These are phyloP conservation scores for Mycena sp. DNA, from an alignment of 1,284 basidiomycete genomes.

Conservation along the genomic window DNA sequence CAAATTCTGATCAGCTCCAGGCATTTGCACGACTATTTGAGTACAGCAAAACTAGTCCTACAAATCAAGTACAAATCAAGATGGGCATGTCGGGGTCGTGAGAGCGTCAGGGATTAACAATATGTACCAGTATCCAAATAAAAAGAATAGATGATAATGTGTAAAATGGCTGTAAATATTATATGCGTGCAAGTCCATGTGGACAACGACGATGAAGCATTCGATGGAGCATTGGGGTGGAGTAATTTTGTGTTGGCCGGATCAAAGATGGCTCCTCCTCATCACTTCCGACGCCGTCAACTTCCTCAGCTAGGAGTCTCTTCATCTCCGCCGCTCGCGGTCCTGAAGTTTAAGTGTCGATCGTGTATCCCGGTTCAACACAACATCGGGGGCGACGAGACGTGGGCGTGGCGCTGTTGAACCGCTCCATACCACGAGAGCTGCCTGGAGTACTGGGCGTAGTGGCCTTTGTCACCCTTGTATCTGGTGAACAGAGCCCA, in stretches of 20 bases:
- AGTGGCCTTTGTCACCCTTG: conserved; percentile 35
- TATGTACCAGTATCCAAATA: conserved; percentile 17
- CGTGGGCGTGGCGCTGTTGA: conserved; percentile 36
- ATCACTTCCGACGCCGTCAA: conserved; percentile 35
- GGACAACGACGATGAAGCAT: background rate
- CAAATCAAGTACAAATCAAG: conserved; percentile 28
- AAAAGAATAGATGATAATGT: conserved; percentile 10
- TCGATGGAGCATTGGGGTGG: conserved; percentile 17
- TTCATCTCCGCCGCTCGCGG: conserved; percentile 40
- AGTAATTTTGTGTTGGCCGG: background rate
- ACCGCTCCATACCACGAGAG: conserved; percentile 25
- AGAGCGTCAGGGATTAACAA: conserved; percentile 15
- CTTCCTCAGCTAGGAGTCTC: conserved; percentile 43
- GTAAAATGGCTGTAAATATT: background rate
- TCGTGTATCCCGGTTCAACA: conserved; percentile 26
- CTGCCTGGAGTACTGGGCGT: conserved; percentile 39
- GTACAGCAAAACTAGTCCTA: conserved; percentile 18
- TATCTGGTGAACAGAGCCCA: conserved; percentile 6
- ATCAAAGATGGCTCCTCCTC: conserved; percentile 30
- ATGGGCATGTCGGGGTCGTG: conserved; percentile 24
- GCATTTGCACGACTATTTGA: too few species aligned
- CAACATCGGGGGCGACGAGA: conserved; percentile 34
- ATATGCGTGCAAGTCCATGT: too few species aligned
- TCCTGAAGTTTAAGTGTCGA: conserved; percentile 35
- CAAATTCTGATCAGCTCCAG: too few species aligned